A percentile compares a stretch with the other conserved stretches of the same genome.
These are phyloP conservation scores for Ustilaginoidea virens DNA, from an alignment of 2,329 filamentous ascomycete genomes.

Conservation along the genomic window DNA sequence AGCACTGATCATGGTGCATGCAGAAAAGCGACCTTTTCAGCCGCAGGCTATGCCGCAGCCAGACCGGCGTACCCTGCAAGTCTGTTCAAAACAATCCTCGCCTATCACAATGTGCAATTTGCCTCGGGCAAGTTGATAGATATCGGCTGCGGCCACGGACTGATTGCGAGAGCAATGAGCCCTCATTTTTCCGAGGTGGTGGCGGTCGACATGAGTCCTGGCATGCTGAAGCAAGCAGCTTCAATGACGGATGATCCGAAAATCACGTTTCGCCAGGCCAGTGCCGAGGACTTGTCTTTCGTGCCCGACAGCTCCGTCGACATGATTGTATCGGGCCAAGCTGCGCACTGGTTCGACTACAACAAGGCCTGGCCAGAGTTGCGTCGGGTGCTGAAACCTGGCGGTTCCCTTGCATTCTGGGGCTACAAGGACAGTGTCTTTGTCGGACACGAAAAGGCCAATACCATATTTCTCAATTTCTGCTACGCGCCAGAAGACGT, in stretches of 20 bases:
- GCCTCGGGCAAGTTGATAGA: conserved; percentile 28
- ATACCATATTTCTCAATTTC: conserved; percentile 36
- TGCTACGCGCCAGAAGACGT: conserved; percentile 35
- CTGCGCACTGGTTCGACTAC: conserved; percentile 54
- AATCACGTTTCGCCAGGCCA: conserved; percentile 31
- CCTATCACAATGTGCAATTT: conserved; percentile 30
- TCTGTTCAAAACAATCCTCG: conserved; percentile 37
- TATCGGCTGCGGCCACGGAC: conserved; percentile 48
- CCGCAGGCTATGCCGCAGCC: conserved; percentile 42
- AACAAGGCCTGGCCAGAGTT: conserved; percentile 37
- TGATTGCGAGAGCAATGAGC: conserved; percentile 37
- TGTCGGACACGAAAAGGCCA: conserved; percentile 34
- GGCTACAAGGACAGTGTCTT: conserved; percentile 51
- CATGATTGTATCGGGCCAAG: conserved; percentile 34
- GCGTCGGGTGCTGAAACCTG: conserved; percentile 32
- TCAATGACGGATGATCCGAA: conserved; percentile 24
- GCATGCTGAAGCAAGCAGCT: conserved; percentile 39
- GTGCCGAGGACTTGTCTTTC: conserved; percentile 38
- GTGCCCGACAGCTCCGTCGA: conserved; percentile 34
- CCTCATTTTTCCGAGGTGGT: conserved; percentile 33
- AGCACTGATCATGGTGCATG: conserved; percentile 2
- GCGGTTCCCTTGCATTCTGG: conserved; percentile 48
- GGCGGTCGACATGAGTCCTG: conserved; percentile 39
- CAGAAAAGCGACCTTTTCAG: conserved; percentile 40
- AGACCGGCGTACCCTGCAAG: conserved; percentile 41